Evolutionary conservation across 805 yeast genomes (phyloP), one percentile per base, ranked within the genome.

Genomic region (Yarrowia yakushimensis): DNA sequence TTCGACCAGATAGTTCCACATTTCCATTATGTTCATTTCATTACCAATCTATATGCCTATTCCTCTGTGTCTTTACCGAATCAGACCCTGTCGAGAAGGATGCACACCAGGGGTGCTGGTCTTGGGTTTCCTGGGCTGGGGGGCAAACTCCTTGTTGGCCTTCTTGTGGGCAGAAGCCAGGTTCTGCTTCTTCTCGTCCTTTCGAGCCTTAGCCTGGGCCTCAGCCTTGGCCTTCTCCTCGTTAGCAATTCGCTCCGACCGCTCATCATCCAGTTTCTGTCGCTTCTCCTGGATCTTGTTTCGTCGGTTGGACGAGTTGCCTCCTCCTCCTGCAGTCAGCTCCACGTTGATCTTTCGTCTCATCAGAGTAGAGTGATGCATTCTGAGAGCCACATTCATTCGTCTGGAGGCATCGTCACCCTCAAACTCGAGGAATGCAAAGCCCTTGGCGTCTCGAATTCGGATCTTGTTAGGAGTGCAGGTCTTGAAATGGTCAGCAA

Each of bases 281-380:
- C 93, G 93, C 79, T 93, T 93, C 54, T 81, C 82, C 70, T 84
- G 83, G 68, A 94, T 80, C 74, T 94, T 94, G 62, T 82, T 80
- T 50, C 68, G 63, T 13, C 81, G 69, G 62, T 77, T 79, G 64
- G 81, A 77, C 10, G 96, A 85, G 72, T 93, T 93, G 63, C 97
- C 97, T 52, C 99, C 99, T 42, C 99, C 99, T 63, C 99, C 99
- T 57, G 90, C 99, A 2, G 98, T 94, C 69, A 94, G 80, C 73
- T 94, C 99, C 34, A 94, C 97, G 71, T 94, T 94, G 70, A 94
- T 92, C 72, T 86, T 90, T 67, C 97, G 81, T 45, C 81, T 80
- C 63, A 83, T 80, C 66, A 93, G 72, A 10, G 77, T 69, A 3
- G 93, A 80, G 74, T 90, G 96, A 73, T 94, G 97, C 79, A 88